Evolutionary conservation across 179 eudicot species (phyloP), one percentile per base, ranked within the genome.

Genomic region (Camellia oleifera): DNA sequence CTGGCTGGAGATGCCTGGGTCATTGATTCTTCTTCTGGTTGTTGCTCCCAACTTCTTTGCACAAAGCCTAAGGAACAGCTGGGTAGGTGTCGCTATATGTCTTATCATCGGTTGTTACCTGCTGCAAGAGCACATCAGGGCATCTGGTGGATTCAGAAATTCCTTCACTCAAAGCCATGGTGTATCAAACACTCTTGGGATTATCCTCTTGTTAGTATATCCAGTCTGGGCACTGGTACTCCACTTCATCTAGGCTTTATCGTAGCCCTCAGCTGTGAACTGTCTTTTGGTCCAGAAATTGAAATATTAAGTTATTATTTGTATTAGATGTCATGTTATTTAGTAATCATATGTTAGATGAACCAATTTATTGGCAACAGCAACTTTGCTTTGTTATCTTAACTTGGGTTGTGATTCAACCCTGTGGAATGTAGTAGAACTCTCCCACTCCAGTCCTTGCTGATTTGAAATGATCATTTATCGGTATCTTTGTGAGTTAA

Each of bases 61-160:
- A 0, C 23, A 79, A 74, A 81, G 85, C 4, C 1, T 88, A 26
- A 90, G 89, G 72, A 86, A 76, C 65, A 77, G 70, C 79, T 89
- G 88, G 89, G 72, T 88, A 4, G 99, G 95, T 1, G 84, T 87
- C 4, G 83, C 57, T 2, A 83, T 94, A 45, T 94, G 98, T 82
- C 88, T 97, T 50, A 53, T 81, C 46, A 94, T 97, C 2, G 98
- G 90, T 20, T 88, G 93, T 53, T 97, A 94, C 88, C 90, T 97
- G 61, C 81, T 97, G 73, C 99, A 97, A 84, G 99, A 97, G 83
- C 99, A 97, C 86, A 90, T 94, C 79, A 85, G 97, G 80, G 97
- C 94, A 44, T 89, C 98, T 0, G 99, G 99, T 44, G 99, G 99
- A 79, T 97, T 97, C 86, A 86, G 95, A 79, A 95, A 91, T 74